Evolutionary conservation across 1,284 basidiomycete species (phyloP), one percentile per base, ranked within the genome.

Genomic region (Bondarzewia mesenterica): DNA sequence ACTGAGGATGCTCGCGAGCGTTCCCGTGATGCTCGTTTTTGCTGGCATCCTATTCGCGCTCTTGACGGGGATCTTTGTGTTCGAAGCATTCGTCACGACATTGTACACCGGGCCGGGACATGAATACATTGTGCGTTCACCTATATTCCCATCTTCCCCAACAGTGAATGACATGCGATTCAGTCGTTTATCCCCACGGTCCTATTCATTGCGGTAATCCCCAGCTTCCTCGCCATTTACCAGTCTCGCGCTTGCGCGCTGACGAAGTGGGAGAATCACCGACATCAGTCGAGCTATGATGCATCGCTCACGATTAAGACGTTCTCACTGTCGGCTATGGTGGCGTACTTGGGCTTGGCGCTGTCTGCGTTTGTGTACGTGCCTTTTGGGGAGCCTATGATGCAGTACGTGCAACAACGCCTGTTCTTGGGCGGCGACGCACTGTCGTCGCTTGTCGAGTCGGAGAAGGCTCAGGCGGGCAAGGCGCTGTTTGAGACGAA

Each of bases 181-280:
- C 57, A 91, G 80, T 75, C 85, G 0, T 82, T 95, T 52, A 69
- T 80, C 25, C 95, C 94, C 0, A 98, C 93, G 0, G 72, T 92
- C 27, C 70, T 96, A 23, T 94, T 98, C 63, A 75, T 84, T 2
- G 74, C 82, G 0, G 69, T 93, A 10, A 85, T 99, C 0, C 95
- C 96, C 0, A 81, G 82, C 51, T 75, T 98, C 27, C 77, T 95
- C n/a, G 75, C 73, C 0, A 64, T 87, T 1, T 95, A 96, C 68
- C 84, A 86, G 54, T 60, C 68, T 0, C 75, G 85, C 42, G 89
- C 91, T 0, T 70, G 70, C 26, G 67, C 72, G 7, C 75, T 97
- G 47, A 95, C 94, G 1, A 67, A 77, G 44, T 96, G 90, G 89
- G 95, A 99, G 68, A 92, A 94, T 60, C 92, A 96, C 62, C 74